Evolutionary conservation across 1,284 basidiomycete species (phyloP), one percentile per base, ranked within the genome.

Genomic region (Pisolithus thermaeus): DNA sequence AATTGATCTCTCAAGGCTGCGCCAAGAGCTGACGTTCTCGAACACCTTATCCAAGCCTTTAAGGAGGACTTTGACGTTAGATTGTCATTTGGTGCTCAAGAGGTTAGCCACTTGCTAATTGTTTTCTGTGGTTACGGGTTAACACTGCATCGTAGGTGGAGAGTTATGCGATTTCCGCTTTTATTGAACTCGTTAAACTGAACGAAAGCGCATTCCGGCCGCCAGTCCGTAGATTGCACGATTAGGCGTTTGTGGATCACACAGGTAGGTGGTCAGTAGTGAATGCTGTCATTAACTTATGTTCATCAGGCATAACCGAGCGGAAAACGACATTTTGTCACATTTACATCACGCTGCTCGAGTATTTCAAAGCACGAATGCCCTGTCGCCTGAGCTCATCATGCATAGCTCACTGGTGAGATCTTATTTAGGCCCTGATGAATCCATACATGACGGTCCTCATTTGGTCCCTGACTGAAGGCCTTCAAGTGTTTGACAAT

Each of bases 171-270:
- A 78, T 92, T 55, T 70, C 76, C 2, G 85, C 92, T 3, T 98
- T 97, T 76, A 76, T 89, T 22, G 88, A 95, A 64, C 74, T 95
- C 9, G 82, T 93, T 56, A 97, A 97, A 70, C 77, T 99, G 48
- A 97, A 96, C 62, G 97, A 99, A 64, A 81, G 84, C 0, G 80
- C 88, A 0, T 98, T 99, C 84, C 84, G 85, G 59, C 96, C 96
- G 2, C 73, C 98, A 18, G 97, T 97, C 77, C 83, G 94, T 54
- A 85, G 87, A 55, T 72, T 95, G 58, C 95, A 92, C 64, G 96
- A 99, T 67, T 99, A 97, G 96, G 93, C 93, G 0, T 95, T 95
- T 57, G 77, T 73, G 2, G 74, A 77, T 50, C 74, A 76, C 39
- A 66, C 69, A 37, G 71, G 83, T 84, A 65, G 52, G 77, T 67